Conservation (phyloP, 23 red algal genomes). For the Chondrus crispus region DNA sequence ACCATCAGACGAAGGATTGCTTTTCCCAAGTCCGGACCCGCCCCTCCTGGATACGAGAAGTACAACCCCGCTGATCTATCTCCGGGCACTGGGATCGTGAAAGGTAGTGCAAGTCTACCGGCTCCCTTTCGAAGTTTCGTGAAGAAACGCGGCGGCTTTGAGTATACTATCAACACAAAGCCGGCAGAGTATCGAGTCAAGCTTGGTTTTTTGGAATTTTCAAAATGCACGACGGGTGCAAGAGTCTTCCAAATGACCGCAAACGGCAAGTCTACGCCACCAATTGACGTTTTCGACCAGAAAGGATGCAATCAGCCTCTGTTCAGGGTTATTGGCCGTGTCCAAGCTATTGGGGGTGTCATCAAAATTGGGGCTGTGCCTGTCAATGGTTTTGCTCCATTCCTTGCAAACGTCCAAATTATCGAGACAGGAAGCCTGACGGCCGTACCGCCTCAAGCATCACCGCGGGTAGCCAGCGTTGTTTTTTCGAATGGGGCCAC, state of each 20-base stretch:
- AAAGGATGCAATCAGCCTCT: not conserved
- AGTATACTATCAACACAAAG: not conserved
- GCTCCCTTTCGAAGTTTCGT: not conserved
- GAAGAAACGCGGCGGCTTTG: not conserved
- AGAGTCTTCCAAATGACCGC: not conserved
- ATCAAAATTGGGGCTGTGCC: not conserved
- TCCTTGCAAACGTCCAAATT: not conserved
- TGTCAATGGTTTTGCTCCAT: not conserved
- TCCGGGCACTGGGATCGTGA: not conserved
- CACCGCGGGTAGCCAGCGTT: not conserved
- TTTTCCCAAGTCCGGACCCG: no score
- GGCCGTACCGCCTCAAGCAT: not conserved
- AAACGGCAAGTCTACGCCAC: not conserved
- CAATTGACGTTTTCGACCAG: not conserved
- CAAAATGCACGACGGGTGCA: not conserved
- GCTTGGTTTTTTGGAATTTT: conserved; percentile 21
- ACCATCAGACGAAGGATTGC: no score
- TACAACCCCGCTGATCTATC: not conserved
- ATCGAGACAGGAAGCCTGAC: not conserved
- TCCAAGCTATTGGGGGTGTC: not conserved
- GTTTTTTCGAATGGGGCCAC: not conserved
- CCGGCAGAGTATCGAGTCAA: conserved; percentile 7
- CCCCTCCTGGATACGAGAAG: not conserved
- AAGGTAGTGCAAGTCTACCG: not conserved
- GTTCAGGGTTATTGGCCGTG: not conserved